Evolutionary conservation across 306 rosid species (phyloP), one percentile per base, ranked within the genome.

Genomic region (Pterocarpus macrocarpus): DNA sequence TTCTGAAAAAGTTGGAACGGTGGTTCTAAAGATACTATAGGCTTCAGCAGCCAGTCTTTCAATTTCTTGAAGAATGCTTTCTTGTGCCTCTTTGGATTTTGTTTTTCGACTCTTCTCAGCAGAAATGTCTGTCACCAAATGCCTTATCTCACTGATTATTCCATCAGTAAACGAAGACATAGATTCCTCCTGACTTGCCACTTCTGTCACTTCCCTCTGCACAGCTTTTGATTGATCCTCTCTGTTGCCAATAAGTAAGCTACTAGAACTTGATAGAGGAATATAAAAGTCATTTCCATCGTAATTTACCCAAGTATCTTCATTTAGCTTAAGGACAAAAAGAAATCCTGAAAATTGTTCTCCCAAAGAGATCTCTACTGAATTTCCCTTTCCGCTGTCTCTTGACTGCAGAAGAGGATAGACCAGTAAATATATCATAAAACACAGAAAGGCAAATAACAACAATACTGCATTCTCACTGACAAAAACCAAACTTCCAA

Each of bases 1-100:
- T 89, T 84, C 92, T 4, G 88, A 53, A 68, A 87, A 87, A 74
- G 90, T 85, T 69, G 97, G 90, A 90, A 85, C 36, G 0, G 90
- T 84, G 84, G 85, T 88, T 88, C 98, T 88, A 85, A 96, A 96
- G 80, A 93, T 88, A 78, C 93, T 78, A 69, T 96, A 96, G 69
- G 98, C 98, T 86, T 96, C 98, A 64, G 98, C 96, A 50, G 98
- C 98, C 75, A 96, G 86, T 77, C 89, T 92, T 86, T 96, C 98
- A 44, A 96, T 96, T 86, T 90, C 97, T 74, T 88, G 93, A 84
- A 96, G 98, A 83, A 96, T 91, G 82, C 30, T 85, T 88, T 93
- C 94, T 84, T 92, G 94, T 52, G 89, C 94, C 87, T 91, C 90
- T 89, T 90, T 96, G 71, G 90, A 76, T 86, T 89, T 90, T 10